Base-by-base conservation (phyloP, 108 stramenopile species). In the Discostella pseudostelligera region DNA sequence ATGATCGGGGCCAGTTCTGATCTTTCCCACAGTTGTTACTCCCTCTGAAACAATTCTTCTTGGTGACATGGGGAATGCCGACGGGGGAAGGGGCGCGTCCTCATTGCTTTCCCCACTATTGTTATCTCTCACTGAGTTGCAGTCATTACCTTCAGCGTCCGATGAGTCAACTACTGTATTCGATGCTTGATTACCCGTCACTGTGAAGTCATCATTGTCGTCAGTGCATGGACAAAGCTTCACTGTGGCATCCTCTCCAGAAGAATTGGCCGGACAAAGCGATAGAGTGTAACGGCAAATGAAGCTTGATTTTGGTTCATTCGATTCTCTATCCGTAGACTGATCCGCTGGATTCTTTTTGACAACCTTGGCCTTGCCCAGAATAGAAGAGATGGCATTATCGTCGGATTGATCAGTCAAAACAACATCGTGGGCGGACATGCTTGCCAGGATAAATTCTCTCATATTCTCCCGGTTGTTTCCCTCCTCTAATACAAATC, bases 1-100 rank as follows among this genome's bases (percentile, higher is more conserved):
- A 62, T 87, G 80, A 29, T 85, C 67, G 8, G 59, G 53, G 10
- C 89, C 92, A n/a, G 89, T 82, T 39, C 82, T 71, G 63, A 87
- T 93, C 39, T 80, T 76, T 19, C 88, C 78, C 24, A 80, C 43
- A 12, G 61, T 79, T 8, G 67, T 69, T 20, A 19, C 67, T 26
- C 83, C 89, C 55, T 87, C 89, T 12, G 75, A 68, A 12, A 83
- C 73, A 6, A 70, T 60, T 48, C 58, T 67, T 49, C 67, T 74
- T 4, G 74, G 63, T n/a, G 75, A 65, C 39, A 63, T 29, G 11
- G 46, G 42, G 5, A 44, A 53, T 53, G 63, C n/a, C 12, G 39
- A 49, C 26, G 50, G 50, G 28, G 44, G 28, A 39, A 44, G 69
- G 20, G 46, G 37, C n/a, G 44, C 45, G 20, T 50, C 50, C 32